Evolutionary conservation across 331 rosid genomes (phyloP), one percentile per base, ranked within the genome.

Genomic region (Acacia concinna): DNA sequence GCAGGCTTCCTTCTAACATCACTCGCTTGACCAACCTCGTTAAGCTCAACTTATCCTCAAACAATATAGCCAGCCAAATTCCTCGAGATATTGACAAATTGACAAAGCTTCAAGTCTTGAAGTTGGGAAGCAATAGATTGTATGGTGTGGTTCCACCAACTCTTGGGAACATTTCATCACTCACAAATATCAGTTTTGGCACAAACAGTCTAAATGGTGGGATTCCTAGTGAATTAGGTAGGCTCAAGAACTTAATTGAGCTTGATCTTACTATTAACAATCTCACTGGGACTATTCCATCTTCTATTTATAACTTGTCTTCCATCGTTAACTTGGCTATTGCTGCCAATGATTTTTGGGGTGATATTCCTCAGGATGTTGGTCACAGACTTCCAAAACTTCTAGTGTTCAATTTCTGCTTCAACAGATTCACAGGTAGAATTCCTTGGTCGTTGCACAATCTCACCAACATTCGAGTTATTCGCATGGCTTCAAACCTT

Each of bases 361-460:
- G 98, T 80, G 93, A 89, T 52, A 72, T 93, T 76, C 98, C 95
- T 11, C 51, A 72, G 2, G 85, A 93, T 74, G 57, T 93, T 70
- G 98, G 92, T 15, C 66, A 76, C 20, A 91, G 28, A 56, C 87
- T 90, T 75, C 97, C 95, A 15, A 91, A 91, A 23, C 86, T 93
- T 34, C 13, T 87, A 14, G 73, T 66, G 17, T 88, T 90, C 85
- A 78, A 82, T 34, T 74, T 86, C 8, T 93, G 98, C 67, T 27
- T 90, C 63, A 93, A 93, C 43, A 81, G 66, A 10, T 90, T 93
- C 74, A 93, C 90, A 0, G 95, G 97, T 37, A 75, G 74, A 17
- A 88, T 91, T 82, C 97, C 98, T 1, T 86, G 80, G 35, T 93
- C 97, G 15, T 64, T 91, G 59, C 93, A 93, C 69, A 93, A 93